Evolutionary conservation across 495 filamentous ascomycete species (phyloP).

Genomic region (Umbilicaria muhlenbergii): DNA sequence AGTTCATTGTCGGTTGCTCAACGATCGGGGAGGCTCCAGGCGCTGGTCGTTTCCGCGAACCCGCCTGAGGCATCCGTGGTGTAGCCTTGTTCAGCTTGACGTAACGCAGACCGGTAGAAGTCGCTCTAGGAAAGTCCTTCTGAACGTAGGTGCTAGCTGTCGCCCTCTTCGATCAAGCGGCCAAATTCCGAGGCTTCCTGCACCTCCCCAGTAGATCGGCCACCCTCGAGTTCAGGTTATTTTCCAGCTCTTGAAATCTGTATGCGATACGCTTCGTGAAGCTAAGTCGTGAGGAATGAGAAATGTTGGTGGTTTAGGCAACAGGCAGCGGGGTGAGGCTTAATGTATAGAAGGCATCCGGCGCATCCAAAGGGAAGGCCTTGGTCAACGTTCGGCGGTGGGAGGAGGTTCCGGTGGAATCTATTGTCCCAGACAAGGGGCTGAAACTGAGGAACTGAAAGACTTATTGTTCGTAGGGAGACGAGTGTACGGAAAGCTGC

Average conservation of each 20-base stretch:
- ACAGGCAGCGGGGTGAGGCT: neutral
- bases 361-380: conserved; percentile 9
- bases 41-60: conserved; percentile 56
- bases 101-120: neutral
- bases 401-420: conserved; percentile 9
- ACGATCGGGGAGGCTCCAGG: conserved; percentile 49
- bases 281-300: neutral
- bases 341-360: neutral
- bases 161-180: too few relatives aligned
- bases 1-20: conserved; percentile 22
- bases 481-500: conserved; percentile 12
- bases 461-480: neutral
- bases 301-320: neutral
- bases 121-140: too few relatives aligned
- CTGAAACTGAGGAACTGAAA: conserved; percentile 9
- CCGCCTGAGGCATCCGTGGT: conserved; percentile 3
- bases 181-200: too few relatives aligned
- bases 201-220: too few relatives aligned
- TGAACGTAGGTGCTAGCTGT: too few relatives aligned
- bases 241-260: too few relatives aligned
- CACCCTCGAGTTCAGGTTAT: too few relatives aligned
- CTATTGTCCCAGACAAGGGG: conserved; percentile 12
- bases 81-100: neutral
- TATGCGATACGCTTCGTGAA: neutral
- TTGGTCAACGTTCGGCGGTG: conserved; percentile 6